Evolutionary conservation across 768 basidiomycete genomes (phyloP).

Genomic region (Leccinum subgranulosum): DNA sequence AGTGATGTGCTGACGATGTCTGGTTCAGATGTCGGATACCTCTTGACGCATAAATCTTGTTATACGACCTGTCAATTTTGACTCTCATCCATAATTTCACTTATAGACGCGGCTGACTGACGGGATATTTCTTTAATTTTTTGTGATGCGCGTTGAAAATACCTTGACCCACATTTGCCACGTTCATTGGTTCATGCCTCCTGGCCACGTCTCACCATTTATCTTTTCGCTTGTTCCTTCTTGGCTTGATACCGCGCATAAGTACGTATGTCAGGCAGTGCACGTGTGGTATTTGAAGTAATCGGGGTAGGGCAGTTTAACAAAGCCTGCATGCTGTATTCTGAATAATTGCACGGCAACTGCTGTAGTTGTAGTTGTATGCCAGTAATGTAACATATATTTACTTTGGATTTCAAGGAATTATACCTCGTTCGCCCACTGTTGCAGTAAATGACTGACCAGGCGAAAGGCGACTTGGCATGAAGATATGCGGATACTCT

Average conservation of each 20-base stretch:
- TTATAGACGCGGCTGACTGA: background rate
- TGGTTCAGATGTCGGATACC: background rate
- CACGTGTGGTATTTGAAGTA: background rate
- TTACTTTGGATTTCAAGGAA: background rate
- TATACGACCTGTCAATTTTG: background rate
- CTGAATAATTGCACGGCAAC: background rate
- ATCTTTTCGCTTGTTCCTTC: background rate
- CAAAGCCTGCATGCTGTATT: background rate
- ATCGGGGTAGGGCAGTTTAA: background rate
- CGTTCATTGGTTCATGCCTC: background rate
- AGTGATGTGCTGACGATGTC: background rate
- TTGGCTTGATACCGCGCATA: background rate
- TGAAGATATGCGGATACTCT: background rate
- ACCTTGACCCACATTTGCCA: background rate
- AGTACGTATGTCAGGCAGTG: background rate
- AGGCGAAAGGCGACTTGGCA: background rate
- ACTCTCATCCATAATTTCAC: background rate
- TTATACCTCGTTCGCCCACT: background rate
- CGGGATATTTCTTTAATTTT: background rate
- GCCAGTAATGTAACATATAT: background rate
- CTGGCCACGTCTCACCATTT: background rate
- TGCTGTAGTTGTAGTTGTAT: too few species aligned
- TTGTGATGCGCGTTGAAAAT: conserved; percentile 3
- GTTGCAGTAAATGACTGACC: background rate
- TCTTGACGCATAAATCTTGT: background rate